Evolutionary conservation across 164 flowering plant genomes (phyloP), one percentile per base, ranked within the genome.

Genomic region (Sextonia rubra): DNA sequence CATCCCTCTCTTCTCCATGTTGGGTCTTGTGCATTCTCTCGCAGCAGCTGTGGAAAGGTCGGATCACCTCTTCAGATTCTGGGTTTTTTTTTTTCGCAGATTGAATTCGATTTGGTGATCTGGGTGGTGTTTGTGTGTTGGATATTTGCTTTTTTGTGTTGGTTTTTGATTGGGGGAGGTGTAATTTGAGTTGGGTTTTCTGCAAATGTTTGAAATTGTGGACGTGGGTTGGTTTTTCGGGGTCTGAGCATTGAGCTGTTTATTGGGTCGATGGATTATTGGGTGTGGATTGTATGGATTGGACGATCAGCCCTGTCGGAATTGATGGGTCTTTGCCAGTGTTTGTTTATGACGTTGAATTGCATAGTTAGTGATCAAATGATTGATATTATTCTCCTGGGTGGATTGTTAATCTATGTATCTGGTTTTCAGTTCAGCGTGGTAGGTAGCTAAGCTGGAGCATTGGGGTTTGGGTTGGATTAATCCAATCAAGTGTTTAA

Each of bases 181-280:
- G 44, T 37, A 37, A 64, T 64, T 27, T 37, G 44, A 37, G 20
- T 65, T 65, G 68, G 17, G 68, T 26, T 62, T 26, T 65, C 68
- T 65, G 47, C 68, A 27, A 27, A 18, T 64, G 22, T 17, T 27
- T 27, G 12, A 14, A 4, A 26, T 30, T 27, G 18, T 12, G 37
- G 68, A 14, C n/a, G 37, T 12, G 68, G 20, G 8, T 65, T 26
- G 23, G 17, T 14, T 27, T 26, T 65, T 65, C 18, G 6, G 68
- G 30, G 17, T 65, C 65, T 62, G 65, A 24, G 2, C 8, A 14
- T 26, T 24, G 66, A 14, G 8, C 30, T 62, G 18, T 26, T 62
- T 62, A 12, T 9, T 23, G 29, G 9, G 15, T 14, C 11, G 32
- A 22, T 62, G 32, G 66, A 14, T 9, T 24, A 2, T 12, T n/a